Evolutionary conservation across 78 protist species (phyloP), one percentile per base, ranked within the genome.

Genomic region (Dictyostelium firmibasis): DNA sequence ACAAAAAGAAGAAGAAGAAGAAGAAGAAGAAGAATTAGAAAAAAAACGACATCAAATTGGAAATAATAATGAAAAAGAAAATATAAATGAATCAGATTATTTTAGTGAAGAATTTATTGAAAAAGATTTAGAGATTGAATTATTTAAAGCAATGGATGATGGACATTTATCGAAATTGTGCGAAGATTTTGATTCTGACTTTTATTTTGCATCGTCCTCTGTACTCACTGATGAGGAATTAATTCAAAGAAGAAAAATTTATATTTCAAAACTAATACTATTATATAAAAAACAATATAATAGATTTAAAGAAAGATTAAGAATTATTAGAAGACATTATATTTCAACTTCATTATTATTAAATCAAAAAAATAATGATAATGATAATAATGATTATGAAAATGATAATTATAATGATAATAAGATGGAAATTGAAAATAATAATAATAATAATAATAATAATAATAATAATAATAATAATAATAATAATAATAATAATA

Each of bases 301-400:
- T 60, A 38, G 91, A 83, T 62, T 79, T 67, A 82, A 47, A 74
- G 91, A 92, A 83, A 81, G 91, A 81, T 57, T 89, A 47, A 89
- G 94, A 81, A 67, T 89, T 8, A 35, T 89, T 33, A 78, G 94
- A 70, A 89, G 94, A 50, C 86, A 89, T 69, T 89, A 89, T 81
- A 78, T 89, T n/a, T 18, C 60, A 29, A 89, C 33, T n/a, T 47
- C 36, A 33, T 36, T 11, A 77, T 5, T n/a, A 13, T 27, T 29
- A 38, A 60, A 38, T 25, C 25, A 20, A n/a, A 9, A 53, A 14
- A 81, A 36, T 11, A 13, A 60, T 77, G 7, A 25, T 20, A n/a
- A 78, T 33, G 83, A 85, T 20, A 57, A 16, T 20, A 57, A 4
- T 4, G 20, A 53, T 53, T 18, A 18, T 57, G 20, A 1, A 0